Percentiles rank a stretch among this genome's conserved stretches.
phyloP scores from a whole-genome alignment of 164 flowering plant genomes.

The Aristolochia californica region DNA sequence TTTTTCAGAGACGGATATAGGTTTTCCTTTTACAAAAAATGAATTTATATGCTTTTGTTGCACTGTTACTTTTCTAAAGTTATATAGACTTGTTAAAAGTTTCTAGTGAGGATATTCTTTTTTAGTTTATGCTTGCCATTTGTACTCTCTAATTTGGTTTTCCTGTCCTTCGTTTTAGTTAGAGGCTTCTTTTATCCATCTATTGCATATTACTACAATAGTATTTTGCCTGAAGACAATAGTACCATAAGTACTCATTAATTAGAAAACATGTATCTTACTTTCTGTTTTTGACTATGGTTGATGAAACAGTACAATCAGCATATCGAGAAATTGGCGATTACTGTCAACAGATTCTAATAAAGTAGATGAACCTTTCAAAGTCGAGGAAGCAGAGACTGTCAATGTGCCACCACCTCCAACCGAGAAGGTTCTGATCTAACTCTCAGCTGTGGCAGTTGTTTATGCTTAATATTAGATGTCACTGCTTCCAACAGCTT shows the following conservation, averaged over 20 bases:
- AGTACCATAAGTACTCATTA: background rate
- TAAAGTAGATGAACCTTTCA: constrained; percentile 55
- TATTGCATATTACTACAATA: too few species aligned
- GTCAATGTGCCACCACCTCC: constrained; percentile 75
- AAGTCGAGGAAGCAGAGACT: constrained; percentile 90
- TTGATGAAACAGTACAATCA: constrained; percentile 22
- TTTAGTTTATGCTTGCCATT: too few species aligned
- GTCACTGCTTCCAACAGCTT: too few species aligned
- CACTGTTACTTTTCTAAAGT: too few species aligned
- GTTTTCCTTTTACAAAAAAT: too few species aligned
- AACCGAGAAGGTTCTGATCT: constrained; percentile 51
- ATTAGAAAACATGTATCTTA: background rate
- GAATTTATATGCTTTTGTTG: too few species aligned
- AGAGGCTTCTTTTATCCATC: too few species aligned
- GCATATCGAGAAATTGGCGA: constrained; percentile 34
- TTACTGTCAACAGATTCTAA: constrained; percentile 49
- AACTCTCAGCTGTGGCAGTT: background rate
- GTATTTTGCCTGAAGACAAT: background rate
- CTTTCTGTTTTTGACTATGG: background rate
- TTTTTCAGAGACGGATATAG: too few species aligned
- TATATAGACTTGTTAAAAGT: too few species aligned
- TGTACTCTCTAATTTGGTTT: too few species aligned
- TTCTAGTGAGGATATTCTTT: too few species aligned
- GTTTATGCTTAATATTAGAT: background rate
- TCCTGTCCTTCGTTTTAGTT: too few species aligned